phyloP scores from a whole-genome alignment of 306 rosid species.

The Oxytropis ochrocephala region DNA sequence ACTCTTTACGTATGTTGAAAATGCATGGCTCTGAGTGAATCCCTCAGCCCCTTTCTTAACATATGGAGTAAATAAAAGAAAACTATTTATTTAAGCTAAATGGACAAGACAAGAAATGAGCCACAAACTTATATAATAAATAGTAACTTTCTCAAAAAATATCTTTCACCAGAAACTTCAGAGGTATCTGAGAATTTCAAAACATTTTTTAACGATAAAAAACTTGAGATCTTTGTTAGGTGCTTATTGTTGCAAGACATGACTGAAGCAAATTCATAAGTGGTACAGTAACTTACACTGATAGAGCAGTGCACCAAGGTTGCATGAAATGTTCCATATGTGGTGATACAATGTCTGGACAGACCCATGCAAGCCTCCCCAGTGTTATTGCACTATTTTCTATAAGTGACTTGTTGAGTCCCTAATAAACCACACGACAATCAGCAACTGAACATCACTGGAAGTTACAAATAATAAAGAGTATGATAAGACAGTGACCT shows the following conservation, averaged over 20 bases:
- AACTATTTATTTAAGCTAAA: neutral
- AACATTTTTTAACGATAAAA: neutral
- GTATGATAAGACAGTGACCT: constrained; percentile 47
- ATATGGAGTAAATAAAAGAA: neutral
- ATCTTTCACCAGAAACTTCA: neutral
- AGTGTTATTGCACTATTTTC: constrained; percentile 97
- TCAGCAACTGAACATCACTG: constrained; percentile 20
- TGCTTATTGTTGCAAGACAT: neutral
- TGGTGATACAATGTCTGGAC: constrained; percentile 91
- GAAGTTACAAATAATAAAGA: neutral
- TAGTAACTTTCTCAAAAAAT: neutral
- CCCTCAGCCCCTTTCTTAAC: neutral
- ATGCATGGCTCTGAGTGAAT: neutral
- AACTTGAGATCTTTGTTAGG: neutral
- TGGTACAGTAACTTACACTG: constrained; percentile 45
- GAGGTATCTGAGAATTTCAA: neutral
- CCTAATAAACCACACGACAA: constrained; percentile 44
- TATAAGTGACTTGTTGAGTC: constrained; percentile 74
- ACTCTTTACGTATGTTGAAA: neutral
- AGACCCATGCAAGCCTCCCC: constrained; percentile 98
- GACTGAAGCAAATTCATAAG: neutral
- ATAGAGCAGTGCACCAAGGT: constrained; percentile 93
- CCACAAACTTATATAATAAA: neutral
- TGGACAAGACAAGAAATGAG: neutral
- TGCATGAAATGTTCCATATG: constrained; percentile 99